Percentiles rank a stretch among this genome's conserved stretches.
These are phyloP conservation scores for Aspergillus flavus DNA, from an alignment of 2,329 filamentous ascomycete species.

Conservation along the genomic window DNA sequence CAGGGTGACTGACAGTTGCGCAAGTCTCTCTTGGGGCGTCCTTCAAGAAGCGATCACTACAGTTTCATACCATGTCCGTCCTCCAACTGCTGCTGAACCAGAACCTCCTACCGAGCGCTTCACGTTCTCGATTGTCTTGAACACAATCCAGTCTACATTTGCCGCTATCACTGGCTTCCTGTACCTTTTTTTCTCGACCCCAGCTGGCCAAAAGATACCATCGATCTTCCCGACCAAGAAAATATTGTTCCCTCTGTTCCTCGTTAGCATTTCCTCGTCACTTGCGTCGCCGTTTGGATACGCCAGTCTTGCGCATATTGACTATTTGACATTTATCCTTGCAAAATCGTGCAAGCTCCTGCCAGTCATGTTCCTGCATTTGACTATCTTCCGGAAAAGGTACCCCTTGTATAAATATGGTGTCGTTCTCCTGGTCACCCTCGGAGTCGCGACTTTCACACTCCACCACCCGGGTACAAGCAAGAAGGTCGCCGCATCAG, in stretches of 20 bases:
- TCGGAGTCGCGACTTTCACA: constrained; percentile 92
- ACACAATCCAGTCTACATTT: constrained; percentile 91
- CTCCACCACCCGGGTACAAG: constrained; percentile 72
- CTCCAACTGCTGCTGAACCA: constrained; percentile 48
- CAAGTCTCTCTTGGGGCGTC: constrained; percentile 88
- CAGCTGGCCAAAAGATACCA: constrained; percentile 49
- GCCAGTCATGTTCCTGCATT: constrained; percentile 96
- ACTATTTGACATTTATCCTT: constrained; percentile 97
- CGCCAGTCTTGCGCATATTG: constrained; percentile 86
- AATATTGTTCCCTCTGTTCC: constrained; percentile 76
- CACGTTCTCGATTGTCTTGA: constrained; percentile 91
- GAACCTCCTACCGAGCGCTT: constrained; percentile 66
- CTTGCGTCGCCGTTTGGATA: constrained; percentile 96
- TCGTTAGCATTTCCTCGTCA: constrained; percentile 84
- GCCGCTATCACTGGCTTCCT: constrained; percentile 78
- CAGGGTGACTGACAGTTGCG: constrained; percentile 6
- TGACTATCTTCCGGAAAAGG: constrained; percentile 82
- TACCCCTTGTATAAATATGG: constrained; percentile 97
- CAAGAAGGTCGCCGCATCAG: constrained; percentile 53
- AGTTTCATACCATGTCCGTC: constrained; percentile 71
- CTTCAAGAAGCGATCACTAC: constrained; percentile 98
- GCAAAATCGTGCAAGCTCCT: constrained; percentile 98
- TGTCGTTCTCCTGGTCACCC: constrained; percentile 86
- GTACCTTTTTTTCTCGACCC: constrained; percentile 72
- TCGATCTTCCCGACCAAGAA: constrained; percentile 72